Percentiles rank a stretch among this genome's conserved stretches.
These are phyloP conservation scores for Pythium myriotylum DNA, from an alignment of 352 stramenopile genomes.

Conservation along the genomic window DNA sequence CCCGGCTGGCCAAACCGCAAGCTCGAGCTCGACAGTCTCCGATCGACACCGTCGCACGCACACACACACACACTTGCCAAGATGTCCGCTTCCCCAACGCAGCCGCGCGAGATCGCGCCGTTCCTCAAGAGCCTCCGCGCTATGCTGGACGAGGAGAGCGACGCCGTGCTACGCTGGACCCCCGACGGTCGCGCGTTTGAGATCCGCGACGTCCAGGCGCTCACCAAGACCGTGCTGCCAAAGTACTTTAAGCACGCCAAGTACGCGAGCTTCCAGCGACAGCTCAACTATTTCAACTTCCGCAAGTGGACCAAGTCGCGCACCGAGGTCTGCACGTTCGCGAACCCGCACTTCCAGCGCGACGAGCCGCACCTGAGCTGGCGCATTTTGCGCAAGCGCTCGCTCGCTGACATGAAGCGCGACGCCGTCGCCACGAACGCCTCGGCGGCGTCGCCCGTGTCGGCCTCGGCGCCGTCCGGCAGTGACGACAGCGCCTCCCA, in stretches of 20 bases:
- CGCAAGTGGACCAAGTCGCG: slow-evolving; percentile 88
- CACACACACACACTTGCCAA: too few relatives aligned
- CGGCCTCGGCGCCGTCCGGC: slow-evolving; percentile 11
- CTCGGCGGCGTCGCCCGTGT: not conserved
- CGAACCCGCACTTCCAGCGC: slow-evolving; percentile 38
- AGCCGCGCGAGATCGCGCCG: slow-evolving; percentile 39
- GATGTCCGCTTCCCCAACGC: not conserved
- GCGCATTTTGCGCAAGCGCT: slow-evolving; percentile 30
- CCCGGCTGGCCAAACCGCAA: too few relatives aligned
- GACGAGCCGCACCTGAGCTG: slow-evolving; percentile 31
- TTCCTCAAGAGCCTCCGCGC: slow-evolving; percentile 52
- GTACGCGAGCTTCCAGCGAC: slow-evolving; percentile 93
- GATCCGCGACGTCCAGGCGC: slow-evolving; percentile 36
- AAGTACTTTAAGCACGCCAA: slow-evolving; percentile 95
- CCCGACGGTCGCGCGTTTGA: slow-evolving; percentile 34
- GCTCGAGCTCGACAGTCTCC: too few relatives aligned
- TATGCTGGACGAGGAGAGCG: slow-evolving; percentile 54
- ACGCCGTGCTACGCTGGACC: slow-evolving; percentile 31
- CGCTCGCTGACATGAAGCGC: not conserved
- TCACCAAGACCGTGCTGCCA: slow-evolving; percentile 59
- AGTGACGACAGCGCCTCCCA: slow-evolving; percentile 9
- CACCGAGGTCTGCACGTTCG: slow-evolving; percentile 74
- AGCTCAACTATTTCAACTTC: slow-evolving; percentile 96
- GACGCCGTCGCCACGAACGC: not conserved
- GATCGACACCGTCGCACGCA: too few relatives aligned